A percentile compares a stretch with the other conserved stretches of the same genome.
phyloP scores from a whole-genome alignment of 225 moss, liverwort and hornwort genomes.

The Rhytidiadelphus loreus region DNA sequence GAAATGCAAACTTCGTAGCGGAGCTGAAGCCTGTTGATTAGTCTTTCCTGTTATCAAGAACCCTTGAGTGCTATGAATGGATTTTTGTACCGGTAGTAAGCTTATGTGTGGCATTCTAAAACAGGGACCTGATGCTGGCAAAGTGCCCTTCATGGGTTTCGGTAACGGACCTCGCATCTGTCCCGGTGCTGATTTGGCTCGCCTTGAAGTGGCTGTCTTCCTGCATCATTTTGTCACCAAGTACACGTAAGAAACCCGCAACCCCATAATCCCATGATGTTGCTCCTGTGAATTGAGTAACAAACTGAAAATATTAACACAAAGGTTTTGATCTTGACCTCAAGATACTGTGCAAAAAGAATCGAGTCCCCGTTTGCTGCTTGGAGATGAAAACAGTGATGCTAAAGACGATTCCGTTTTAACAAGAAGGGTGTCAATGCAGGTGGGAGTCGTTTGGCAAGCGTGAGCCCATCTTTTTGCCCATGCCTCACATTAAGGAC shows the following conservation, averaged over 20 bases:
- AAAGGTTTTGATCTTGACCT: background rate
- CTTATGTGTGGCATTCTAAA: background rate
- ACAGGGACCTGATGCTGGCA: constrained; percentile 21
- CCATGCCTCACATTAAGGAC: constrained; percentile 29
- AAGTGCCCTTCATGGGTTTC: constrained; percentile 32
- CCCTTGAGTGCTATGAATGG: background rate
- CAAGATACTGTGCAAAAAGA: background rate
- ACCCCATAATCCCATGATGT: background rate
- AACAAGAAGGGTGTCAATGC: background rate
- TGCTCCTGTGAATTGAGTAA: too few relatives aligned
- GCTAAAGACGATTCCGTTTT: background rate
- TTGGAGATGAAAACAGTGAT: background rate
- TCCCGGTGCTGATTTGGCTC: constrained; percentile 42
- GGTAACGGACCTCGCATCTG: constrained; percentile 43
- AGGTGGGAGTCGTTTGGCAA: constrained; percentile 27
- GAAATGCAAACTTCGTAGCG: background rate
- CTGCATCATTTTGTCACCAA: constrained; percentile 46
- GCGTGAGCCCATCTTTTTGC: constrained; percentile 24
- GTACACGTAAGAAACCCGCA: constrained; percentile 17
- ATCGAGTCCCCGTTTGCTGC: background rate
- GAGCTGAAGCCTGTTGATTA: background rate
- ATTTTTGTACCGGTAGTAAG: background rate
- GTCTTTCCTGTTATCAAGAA: background rate
- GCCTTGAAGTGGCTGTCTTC: constrained; percentile 44
- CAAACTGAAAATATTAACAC: too few relatives aligned